These are phyloP conservation scores for Gliomastix tumulicola DNA, from an alignment of 2,329 filamentous ascomycete species.

Conservation along the genomic window DNA sequence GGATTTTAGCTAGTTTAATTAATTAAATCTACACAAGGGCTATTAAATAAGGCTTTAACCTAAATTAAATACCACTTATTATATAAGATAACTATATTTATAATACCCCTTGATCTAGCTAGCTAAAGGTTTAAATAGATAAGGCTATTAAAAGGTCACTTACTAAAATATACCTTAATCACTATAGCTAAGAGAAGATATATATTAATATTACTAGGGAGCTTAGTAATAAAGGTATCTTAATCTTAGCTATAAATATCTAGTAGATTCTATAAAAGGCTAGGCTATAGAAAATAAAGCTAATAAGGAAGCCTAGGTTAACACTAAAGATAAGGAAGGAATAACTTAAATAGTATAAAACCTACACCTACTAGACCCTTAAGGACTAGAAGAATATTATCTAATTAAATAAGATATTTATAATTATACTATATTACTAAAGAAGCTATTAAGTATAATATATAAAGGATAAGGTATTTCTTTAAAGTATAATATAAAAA, in stretches of 20 bases:
- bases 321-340: constrained; percentile 1
- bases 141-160: neutral
- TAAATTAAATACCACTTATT: neutral
- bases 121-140: neutral
- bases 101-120: neutral
- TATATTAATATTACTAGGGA: neutral
- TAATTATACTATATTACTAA: constrained; percentile 2
- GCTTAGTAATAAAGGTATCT: neutral
- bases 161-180: neutral
- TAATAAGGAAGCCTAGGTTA: constrained; percentile 1
- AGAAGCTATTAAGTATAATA: constrained; percentile 1
- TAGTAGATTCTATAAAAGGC: neutral
- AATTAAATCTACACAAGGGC: neutral
- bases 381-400: constrained; percentile 2
- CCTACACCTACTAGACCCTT: neutral
- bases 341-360: constrained; percentile 1
- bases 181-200: neutral
- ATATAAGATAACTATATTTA: neutral
- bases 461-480: neutral
- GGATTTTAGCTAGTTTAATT: neutral
- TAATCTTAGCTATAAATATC: neutral
- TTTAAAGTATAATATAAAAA: constrained; percentile 2
- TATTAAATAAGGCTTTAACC: constrained; percentile 1
- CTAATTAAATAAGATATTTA: constrained; percentile 1
- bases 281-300: neutral